Evolutionary conservation across 345 rosid species (phyloP).

Genomic region (Combretum micranthum): DNA sequence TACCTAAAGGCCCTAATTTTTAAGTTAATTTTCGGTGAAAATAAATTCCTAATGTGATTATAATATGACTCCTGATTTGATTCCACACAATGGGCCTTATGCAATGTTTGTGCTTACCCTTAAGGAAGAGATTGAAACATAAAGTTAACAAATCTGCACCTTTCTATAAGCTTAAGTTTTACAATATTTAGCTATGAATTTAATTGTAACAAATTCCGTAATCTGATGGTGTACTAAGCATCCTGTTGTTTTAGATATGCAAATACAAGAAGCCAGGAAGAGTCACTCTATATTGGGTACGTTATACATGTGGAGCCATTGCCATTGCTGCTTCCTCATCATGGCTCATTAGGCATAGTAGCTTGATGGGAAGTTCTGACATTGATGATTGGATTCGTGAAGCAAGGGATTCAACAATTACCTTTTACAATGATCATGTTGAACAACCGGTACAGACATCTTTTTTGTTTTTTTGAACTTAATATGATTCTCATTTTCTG

Average conservation of each 20-base stretch:
- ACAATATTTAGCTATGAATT: no score
- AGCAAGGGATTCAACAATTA: constrained; percentile 60
- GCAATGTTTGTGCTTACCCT: no score
- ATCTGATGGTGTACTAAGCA: background rate
- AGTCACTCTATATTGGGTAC: constrained; percentile 66
- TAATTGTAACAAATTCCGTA: background rate
- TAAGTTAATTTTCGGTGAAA: no score
- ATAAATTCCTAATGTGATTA: no score
- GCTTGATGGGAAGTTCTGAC: constrained; percentile 87
- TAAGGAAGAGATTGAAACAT: no score
- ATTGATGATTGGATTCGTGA: constrained; percentile 84
- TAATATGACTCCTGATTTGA: no score
- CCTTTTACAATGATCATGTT: constrained; percentile 79
- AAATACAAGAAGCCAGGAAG: constrained; percentile 72
- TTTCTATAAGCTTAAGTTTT: no score
- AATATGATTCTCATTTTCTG: background rate
- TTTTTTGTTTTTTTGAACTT: constrained; percentile 12
- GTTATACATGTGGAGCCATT: constrained; percentile 73
- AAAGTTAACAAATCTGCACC: no score
- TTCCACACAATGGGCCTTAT: no score
- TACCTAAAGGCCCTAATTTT: no score
- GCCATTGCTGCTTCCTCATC: constrained; percentile 66
- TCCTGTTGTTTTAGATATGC: constrained; percentile 40
- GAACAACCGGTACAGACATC: constrained; percentile 74
- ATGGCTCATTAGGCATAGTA: constrained; percentile 85